Conservation (phyloP, 179 eudicot species). For the Corrigiola litoralis region DNA sequence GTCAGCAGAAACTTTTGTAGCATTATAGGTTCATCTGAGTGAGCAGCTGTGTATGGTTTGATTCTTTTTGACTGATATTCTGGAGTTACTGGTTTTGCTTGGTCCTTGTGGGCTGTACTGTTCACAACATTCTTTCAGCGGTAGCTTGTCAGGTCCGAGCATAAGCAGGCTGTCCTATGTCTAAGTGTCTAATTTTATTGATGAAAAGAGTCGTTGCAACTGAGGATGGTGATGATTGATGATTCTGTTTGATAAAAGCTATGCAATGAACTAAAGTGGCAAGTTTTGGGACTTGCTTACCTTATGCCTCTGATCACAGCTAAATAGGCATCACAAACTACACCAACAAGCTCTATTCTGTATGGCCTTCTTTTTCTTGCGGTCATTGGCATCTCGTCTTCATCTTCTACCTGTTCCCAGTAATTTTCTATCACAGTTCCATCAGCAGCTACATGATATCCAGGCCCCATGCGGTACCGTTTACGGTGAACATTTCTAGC, state of each 20-base stretch:
- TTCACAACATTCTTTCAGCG: background rate
- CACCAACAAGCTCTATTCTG: constrained; percentile 96
- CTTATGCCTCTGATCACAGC: constrained; percentile 97
- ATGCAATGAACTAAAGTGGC: background rate
- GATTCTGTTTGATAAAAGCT: background rate
- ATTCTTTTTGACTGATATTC: too few species aligned
- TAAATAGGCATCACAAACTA: constrained; percentile 94
- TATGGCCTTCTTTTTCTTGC: constrained; percentile 75
- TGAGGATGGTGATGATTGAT: background rate
- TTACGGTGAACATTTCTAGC: constrained; percentile 95
- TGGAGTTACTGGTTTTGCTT: too few species aligned
- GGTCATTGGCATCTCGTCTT: constrained; percentile 43
- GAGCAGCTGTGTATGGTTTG: background rate
- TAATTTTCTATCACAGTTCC: constrained; percentile 78
- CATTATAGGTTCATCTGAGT: background rate
- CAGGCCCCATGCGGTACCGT: constrained; percentile 92
- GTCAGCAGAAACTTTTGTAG: too few species aligned
- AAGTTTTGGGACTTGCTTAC: constrained; percentile 28
- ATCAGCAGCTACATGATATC: constrained; percentile 65
- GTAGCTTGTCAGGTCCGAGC: background rate
- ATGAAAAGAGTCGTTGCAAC: background rate
- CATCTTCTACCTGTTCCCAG: constrained; percentile 93
- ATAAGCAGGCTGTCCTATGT: background rate
- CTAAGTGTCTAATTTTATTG: background rate
- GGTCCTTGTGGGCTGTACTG: background rate